Base-by-base conservation (phyloP, 768 basidiomycete genomes). In the Panus rudis region DNA sequence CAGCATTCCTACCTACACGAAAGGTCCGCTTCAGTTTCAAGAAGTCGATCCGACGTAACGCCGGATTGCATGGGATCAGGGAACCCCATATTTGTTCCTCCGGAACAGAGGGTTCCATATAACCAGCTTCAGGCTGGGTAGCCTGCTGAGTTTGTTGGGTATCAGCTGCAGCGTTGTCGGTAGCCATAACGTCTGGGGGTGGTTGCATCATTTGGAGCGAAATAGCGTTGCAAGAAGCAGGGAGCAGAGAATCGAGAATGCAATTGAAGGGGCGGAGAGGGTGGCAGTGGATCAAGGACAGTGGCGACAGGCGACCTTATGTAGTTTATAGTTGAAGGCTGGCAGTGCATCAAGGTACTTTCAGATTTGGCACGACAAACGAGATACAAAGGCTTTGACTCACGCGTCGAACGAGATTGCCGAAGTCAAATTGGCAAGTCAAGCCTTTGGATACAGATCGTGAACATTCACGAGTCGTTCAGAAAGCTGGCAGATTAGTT, bases 51-150 rank as follows among this genome's bases (percentile, higher is more conserved):
- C 81, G 73, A 17, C 61, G 63, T 6, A 82, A 62, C 3, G 59
- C 48, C 20, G 65, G 50, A 51, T 68, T 76, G 54, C 79, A 82
- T 4, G 85, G 84, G 34, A 79, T 74, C 39, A 88, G 72, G 51
- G 71, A 82, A 11, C 83, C 84, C 82, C 82, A 88, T 43, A 86
- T 74, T 5, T 45, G 16, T 23, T 63, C 59, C 34, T 16, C 54
- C 55, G 20, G 42, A 24, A 20, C 33, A 17, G 41, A 23, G 35
- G 30, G 37, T 19, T 10, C 25, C 5, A 37, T 41, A 19, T 47
- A 43, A 40, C 64, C 62, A 16, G 66, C 67, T 14, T 65, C 55
- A 20, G 52, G 41, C 41, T 71, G 67, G 0, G 70, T 70, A 13
- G 64, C 60, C 41, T 65, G 63, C 1, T 69, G 68, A 4, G 69